phyloP scores from a whole-genome alignment of 78 protist species.

The Monosiga brevicollis region DNA sequence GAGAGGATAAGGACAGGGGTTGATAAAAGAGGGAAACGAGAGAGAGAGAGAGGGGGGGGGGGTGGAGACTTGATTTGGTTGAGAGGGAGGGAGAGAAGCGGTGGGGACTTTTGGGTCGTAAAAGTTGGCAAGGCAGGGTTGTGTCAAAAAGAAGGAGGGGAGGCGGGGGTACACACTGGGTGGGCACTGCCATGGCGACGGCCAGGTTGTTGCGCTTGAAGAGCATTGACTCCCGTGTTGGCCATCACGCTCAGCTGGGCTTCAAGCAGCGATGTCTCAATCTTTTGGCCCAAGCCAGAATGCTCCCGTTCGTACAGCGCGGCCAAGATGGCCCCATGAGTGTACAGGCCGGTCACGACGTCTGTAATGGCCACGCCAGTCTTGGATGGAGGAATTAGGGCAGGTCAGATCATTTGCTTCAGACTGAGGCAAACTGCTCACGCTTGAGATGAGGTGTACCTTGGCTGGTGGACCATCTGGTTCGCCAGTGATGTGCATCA shows the following conservation, averaged over 20 bases:
- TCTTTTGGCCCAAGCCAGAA: not conserved
- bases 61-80: no score
- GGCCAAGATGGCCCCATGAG: slow-evolving; percentile 39
- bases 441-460: not conserved
- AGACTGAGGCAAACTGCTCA: not conserved
- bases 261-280: not conserved
- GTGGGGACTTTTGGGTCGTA: no score
- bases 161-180: no score
- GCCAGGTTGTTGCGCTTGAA: no score
- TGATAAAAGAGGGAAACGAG: no score
- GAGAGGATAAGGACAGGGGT: no score
- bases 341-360: slow-evolving; percentile 45
- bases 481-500: slow-evolving; percentile 50
- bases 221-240: not conserved
- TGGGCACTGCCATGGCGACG: no score
- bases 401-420: not conserved
- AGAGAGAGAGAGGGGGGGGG: no score
- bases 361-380: slow-evolving; percentile 51
- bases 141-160: no score
- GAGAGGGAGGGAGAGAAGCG: no score
- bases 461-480: slow-evolving; percentile 23
- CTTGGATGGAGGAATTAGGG: no score
- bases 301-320: slow-evolving; percentile 24
- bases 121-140: no score
- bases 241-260: not conserved